Evolutionary conservation across 2,329 filamentous ascomycete species (phyloP).

Genomic region (Sporothrix sp.): DNA sequence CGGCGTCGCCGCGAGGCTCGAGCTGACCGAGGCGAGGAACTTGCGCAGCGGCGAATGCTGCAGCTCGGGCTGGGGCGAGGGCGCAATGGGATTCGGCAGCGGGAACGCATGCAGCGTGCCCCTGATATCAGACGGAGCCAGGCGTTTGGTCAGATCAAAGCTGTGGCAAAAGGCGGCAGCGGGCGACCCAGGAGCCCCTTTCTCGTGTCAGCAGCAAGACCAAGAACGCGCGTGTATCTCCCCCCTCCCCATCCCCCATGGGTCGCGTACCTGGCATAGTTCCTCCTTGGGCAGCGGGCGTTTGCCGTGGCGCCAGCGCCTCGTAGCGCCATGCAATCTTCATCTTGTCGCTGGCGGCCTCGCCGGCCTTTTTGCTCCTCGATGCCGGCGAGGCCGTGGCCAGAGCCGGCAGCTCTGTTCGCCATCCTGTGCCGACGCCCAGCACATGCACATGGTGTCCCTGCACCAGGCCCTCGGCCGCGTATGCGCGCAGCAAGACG

Average conservation of each 20-base stretch:
- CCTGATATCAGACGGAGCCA: slow-evolving; percentile 39
- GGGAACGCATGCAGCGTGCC: slow-evolving; percentile 44
- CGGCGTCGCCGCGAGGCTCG: slow-evolving; percentile 46
- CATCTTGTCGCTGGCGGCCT: slow-evolving; percentile 61
- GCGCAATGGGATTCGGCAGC: slow-evolving; percentile 33
- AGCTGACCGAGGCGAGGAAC: slow-evolving; percentile 51
- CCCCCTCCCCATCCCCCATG: neutral
- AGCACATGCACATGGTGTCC: slow-evolving; percentile 82
- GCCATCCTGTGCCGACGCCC: slow-evolving; percentile 71
- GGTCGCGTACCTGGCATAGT: neutral
- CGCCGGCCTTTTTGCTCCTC: slow-evolving; percentile 29
- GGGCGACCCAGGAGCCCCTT: neutral
- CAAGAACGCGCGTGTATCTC: too few species aligned
- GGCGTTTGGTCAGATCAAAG: slow-evolving; percentile 60
- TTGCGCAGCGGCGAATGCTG: slow-evolving; percentile 46
- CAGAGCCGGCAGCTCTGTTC: slow-evolving; percentile 70
- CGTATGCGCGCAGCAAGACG: slow-evolving; percentile 75
- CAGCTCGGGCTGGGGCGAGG: slow-evolving; percentile 13
- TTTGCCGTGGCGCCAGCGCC: slow-evolving; percentile 40
- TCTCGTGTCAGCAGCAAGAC: neutral
- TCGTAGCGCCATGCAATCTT: slow-evolving; percentile 99
- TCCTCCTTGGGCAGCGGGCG: neutral
- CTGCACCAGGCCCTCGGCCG: slow-evolving; percentile 85
- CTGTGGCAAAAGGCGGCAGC: slow-evolving; percentile 53
- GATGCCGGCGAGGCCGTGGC: slow-evolving; percentile 29